These are phyloP conservation scores for Geoglossum glabrum DNA, from an alignment of 495 filamentous ascomycete genomes.

Conservation along the genomic window DNA sequence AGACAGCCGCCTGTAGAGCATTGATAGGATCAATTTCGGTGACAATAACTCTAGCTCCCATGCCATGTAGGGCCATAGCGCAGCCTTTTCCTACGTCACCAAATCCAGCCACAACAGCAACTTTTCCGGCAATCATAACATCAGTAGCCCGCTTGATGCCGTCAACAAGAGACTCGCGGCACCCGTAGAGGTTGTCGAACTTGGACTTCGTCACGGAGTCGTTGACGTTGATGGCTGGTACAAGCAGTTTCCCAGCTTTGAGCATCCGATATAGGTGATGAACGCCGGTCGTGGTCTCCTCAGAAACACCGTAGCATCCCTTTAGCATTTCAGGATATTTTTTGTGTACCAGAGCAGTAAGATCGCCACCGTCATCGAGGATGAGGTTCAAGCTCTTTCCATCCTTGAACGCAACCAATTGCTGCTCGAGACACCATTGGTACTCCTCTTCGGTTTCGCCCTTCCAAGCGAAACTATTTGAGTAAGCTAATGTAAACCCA, in stretches of 20 bases:
- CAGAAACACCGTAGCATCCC: slow-evolving; percentile 92
- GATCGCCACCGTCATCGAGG: slow-evolving; percentile 95
- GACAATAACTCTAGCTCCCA: slow-evolving; percentile 92
- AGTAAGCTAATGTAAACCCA: slow-evolving; percentile 8
- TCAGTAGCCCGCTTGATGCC: slow-evolving; percentile 99
- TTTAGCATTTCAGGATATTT: slow-evolving; percentile 97
- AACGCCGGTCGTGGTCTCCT: slow-evolving; percentile 99
- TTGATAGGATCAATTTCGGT: slow-evolving; percentile 99
- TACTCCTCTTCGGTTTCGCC: slow-evolving; percentile 99
- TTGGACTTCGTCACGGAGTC: slow-evolving; percentile 99
- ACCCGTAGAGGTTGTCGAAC: slow-evolving; percentile 99
- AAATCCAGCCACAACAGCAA: slow-evolving; percentile 90
- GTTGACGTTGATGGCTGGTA: slow-evolving; percentile 98
- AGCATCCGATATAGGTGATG: slow-evolving; percentile 98
- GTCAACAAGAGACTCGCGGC: slow-evolving; percentile 94
- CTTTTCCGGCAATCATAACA: slow-evolving; percentile 99
- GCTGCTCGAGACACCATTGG: slow-evolving; percentile 98
- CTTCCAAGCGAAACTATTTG: slow-evolving; percentile 81
- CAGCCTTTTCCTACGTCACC: slow-evolving; percentile 99
- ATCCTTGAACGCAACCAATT: slow-evolving; percentile 90
- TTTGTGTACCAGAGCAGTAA: slow-evolving; percentile 86
- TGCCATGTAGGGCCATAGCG: slow-evolving; percentile 80
- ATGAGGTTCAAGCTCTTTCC: slow-evolving; percentile 93
- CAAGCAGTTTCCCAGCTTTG: slow-evolving; percentile 53
- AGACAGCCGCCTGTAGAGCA: slow-evolving; percentile 93